Percentiles rank a stretch among this genome's conserved stretches.
Evolutionary conservation across 1,139 yeast genomes (phyloP).

Genomic region (Saccharomyces uvarum): DNA sequence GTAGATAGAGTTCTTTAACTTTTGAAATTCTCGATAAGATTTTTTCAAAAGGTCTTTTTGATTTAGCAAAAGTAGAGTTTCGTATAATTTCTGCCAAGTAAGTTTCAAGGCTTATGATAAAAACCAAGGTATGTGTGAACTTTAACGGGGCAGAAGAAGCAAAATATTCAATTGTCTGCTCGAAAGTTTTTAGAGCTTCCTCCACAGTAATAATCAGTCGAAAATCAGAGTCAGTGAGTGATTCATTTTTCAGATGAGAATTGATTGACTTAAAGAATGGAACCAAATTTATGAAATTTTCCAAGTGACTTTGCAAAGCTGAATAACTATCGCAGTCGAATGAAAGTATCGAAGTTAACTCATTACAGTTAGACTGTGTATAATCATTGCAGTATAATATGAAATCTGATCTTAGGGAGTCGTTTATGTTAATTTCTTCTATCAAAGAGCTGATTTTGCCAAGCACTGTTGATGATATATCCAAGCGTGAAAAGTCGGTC

Average conservation of each 20-base stretch:
- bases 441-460: not conserved
- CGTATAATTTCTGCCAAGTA: not conserved
- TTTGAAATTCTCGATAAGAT: not conserved
- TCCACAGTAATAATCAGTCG: not conserved
- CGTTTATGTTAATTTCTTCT: not conserved
- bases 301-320: not conserved
- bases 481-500: not conserved
- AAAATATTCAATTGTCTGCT: not conserved
- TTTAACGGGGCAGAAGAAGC: not conserved
- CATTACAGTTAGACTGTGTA: not conserved
- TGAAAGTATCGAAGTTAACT: not conserved
- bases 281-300: not conserved
- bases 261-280: not conserved
- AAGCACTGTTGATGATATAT: not conserved
- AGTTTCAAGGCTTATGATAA: not conserved
- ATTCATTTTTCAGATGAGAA: not conserved
- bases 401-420: not conserved
- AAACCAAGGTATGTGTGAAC: not conserved
- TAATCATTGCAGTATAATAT: not conserved
- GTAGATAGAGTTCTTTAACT: not conserved
- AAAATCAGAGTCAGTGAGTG: not conserved
- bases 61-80: not conserved
- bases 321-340: not conserved
- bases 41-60: not conserved
- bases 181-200: not conserved